Evolutionary conservation across 2,329 filamentous ascomycete genomes (phyloP).

Genomic region (Fusarium sp.): DNA sequence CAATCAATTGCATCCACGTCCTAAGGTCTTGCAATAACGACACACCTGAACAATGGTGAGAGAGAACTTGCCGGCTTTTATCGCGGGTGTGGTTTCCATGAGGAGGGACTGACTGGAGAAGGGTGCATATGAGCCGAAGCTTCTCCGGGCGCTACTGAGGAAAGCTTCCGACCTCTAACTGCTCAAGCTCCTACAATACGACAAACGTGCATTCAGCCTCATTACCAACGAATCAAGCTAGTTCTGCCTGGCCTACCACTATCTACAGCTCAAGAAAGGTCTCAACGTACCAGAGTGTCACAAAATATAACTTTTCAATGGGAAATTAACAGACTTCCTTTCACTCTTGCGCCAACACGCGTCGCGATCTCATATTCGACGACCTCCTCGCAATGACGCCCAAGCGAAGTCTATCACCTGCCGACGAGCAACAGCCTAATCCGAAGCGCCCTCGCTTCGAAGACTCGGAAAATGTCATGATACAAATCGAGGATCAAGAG

Average conservation of each 20-base stretch:
- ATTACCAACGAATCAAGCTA: constrained; percentile 2
- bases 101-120: not conserved
- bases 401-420: constrained; percentile 53
- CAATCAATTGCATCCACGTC: too few species aligned
- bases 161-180: constrained; percentile 7
- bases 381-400: constrained; percentile 46
- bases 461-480: constrained; percentile 1
- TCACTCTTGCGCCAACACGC: not conserved
- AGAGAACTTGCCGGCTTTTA: not conserved
- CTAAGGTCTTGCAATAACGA: not conserved
- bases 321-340: not conserved
- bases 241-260: not conserved
- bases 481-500: constrained; percentile 29
- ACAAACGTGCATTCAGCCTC: constrained; percentile 1
- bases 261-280: not conserved
- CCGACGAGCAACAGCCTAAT: constrained; percentile 42
- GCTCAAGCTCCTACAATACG: constrained; percentile 8
- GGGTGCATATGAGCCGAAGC: constrained; percentile 28
- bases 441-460: constrained; percentile 49
- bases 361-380: not conserved
- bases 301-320: not conserved
- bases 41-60: not conserved
- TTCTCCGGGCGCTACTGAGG: constrained; percentile 22
- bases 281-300: too few species aligned
- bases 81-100: not conserved